Percentiles rank a stretch among this genome's conserved stretches.
Evolutionary conservation across 2,329 filamentous ascomycete species (phyloP).

Genomic region (Anisogramma anomala): DNA sequence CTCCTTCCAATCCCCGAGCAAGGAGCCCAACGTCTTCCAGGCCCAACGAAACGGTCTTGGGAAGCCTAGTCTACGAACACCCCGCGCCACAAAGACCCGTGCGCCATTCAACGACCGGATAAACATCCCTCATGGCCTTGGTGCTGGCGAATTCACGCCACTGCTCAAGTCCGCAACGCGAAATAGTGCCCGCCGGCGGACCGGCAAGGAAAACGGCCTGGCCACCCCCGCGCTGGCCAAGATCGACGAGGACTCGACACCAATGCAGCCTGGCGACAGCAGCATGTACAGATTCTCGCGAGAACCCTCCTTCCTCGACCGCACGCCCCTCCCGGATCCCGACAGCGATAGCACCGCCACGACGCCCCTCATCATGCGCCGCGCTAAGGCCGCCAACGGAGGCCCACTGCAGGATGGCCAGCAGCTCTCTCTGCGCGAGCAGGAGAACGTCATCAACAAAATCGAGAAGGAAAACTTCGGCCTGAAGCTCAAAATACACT

Average conservation of each 20-base stretch:
- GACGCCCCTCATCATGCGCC: conserved; percentile 65
- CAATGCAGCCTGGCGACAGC: conserved; percentile 60
- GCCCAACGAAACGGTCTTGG: conserved; percentile 56
- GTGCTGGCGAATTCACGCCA: conserved; percentile 80
- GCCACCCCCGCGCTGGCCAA: conserved; percentile 58
- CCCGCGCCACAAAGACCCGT: conserved; percentile 45
- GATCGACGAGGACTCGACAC: conserved; percentile 61
- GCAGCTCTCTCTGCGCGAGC: conserved; percentile 80
- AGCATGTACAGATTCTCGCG: conserved; percentile 58
- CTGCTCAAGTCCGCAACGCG: conserved; percentile 70
- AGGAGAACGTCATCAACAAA: conserved; percentile 89
- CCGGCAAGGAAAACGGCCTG: conserved; percentile 50
- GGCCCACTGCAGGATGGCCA: conserved; percentile 69
- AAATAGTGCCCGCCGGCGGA: conserved; percentile 55
- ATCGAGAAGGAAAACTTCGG: conserved; percentile 99
- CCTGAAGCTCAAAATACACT: conserved; percentile 93
- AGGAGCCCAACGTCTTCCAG: conserved; percentile 64
- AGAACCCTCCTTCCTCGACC: conserved; percentile 52
- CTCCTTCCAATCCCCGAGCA: conserved; percentile 72
- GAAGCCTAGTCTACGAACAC: conserved; percentile 55
- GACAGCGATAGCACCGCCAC: conserved; percentile 71
- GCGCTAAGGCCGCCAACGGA: conserved; percentile 39
- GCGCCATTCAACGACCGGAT: conserved; percentile 59
- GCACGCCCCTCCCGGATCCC: conserved; percentile 64
- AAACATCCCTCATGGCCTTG: conserved; percentile 55